A percentile compares a stretch with the other conserved stretches of the same genome.
Conservation (phyloP, 2,329 filamentous ascomycete genomes). For the Aspergillus sp. region DNA sequence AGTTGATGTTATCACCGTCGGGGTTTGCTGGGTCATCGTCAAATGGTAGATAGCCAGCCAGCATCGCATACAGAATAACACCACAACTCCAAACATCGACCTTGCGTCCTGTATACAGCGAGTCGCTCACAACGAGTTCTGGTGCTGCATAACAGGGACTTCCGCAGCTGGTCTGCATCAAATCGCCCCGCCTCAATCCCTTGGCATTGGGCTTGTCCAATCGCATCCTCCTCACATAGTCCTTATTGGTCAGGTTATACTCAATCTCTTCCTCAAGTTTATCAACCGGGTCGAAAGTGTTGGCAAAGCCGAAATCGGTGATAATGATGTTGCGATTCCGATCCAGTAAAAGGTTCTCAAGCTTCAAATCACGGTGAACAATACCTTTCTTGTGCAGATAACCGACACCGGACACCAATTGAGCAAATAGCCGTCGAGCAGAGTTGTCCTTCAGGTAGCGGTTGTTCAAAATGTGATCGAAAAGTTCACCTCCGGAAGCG, state of each 20-base stretch:
- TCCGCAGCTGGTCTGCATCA: constrained; percentile 99
- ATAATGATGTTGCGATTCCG: constrained; percentile 99
- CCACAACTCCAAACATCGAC: constrained; percentile 99
- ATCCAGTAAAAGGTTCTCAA: constrained; percentile 92
- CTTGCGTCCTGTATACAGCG: constrained; percentile 92
- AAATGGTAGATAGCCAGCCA: constrained; percentile 94
- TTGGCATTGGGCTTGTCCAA: constrained; percentile 73
- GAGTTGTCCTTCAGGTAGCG: constrained; percentile 92
- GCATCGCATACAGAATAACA: constrained; percentile 98
- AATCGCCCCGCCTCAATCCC: constrained; percentile 77
- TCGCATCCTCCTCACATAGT: constrained; percentile 81
- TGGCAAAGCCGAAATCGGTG: constrained; percentile 98
- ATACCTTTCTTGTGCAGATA: constrained; percentile 99
- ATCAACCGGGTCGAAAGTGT: constrained; percentile 87
- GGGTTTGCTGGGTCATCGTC: constrained; percentile 98
- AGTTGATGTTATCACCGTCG: constrained; percentile 97
- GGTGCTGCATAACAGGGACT: constrained; percentile 97
- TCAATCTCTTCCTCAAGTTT: constrained; percentile 89
- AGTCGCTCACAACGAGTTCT: constrained; percentile 95
- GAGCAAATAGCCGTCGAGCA: constrained; percentile 85
- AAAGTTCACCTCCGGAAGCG: constrained; percentile 92
- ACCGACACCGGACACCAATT: constrained; percentile 91
- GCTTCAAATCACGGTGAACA: constrained; percentile 91
- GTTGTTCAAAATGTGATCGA: constrained; percentile 97
- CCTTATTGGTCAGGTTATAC: constrained; percentile 76